phyloP scores from a whole-genome alignment of 2,329 filamentous ascomycete genomes.

The Dendryphion nanum region DNA sequence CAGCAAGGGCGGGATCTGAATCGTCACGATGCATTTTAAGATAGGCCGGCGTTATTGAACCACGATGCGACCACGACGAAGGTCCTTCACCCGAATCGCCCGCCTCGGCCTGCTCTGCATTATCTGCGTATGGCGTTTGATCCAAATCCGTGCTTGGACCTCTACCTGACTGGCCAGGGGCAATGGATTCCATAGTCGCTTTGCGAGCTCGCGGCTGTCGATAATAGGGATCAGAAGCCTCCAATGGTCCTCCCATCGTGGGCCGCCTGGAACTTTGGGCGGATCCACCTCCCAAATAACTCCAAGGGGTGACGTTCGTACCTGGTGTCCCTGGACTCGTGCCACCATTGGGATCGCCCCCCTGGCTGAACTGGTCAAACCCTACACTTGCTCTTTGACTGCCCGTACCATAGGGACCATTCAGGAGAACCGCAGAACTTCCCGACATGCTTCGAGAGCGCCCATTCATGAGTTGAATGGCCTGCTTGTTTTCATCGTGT shows the following conservation, averaged over 20 bases:
- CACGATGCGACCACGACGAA: conserved; percentile 26
- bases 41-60: conserved; percentile 48
- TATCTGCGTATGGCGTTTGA: conserved; percentile 46
- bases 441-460: conserved; percentile 60
- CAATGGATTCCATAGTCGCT: conserved; percentile 52
- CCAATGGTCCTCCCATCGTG: conserved; percentile 34
- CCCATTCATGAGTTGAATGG: conserved; percentile 52
- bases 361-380: conserved; percentile 54
- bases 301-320: conserved; percentile 68
- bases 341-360: conserved; percentile 54
- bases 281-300: conserved; percentile 57
- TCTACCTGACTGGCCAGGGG: conserved; percentile 45
- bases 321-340: conserved; percentile 71
- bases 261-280: conserved; percentile 42
- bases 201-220: conserved; percentile 74
- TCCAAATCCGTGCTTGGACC: conserved; percentile 49
- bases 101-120: conserved; percentile 34
- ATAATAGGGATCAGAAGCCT: conserved; percentile 74
- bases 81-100: conserved; percentile 35
- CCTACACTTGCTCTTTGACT: conserved; percentile 50
- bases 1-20: conserved; percentile 56
- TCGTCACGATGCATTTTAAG: conserved; percentile 48
- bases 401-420: conserved; percentile 42
- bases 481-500: conserved; percentile 64
- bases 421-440: conserved; percentile 62